Percentiles rank a stretch among this genome's conserved stretches.
Evolutionary conservation across 352 stramenopile species (phyloP).

Genomic region (Globisporangium cystogenes): DNA sequence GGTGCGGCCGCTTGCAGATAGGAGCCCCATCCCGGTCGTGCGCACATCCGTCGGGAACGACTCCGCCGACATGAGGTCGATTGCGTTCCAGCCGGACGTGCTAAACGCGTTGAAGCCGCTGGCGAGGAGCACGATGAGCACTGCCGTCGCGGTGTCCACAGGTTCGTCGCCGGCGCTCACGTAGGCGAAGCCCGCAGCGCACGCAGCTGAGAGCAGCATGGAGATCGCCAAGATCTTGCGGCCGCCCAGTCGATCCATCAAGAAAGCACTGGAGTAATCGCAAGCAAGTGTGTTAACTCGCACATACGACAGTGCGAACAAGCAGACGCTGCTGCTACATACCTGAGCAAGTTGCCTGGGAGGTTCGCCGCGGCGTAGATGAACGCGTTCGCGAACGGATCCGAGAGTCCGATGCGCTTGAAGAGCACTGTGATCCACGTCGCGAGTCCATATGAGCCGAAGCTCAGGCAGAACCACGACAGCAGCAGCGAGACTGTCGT

Average conservation of each 20-base stretch:
- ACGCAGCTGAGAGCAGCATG: slow-evolving; percentile 65
- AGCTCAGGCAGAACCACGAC: slow-evolving; percentile 75
- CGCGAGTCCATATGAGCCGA: slow-evolving; percentile 87
- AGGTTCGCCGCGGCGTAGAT: slow-evolving; percentile 90
- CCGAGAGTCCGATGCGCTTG: slow-evolving; percentile 81
- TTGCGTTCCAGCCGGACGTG: slow-evolving; percentile 89
- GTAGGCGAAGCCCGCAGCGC: slow-evolving; percentile 71
- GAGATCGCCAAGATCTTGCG: slow-evolving; percentile 62
- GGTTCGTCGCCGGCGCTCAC: slow-evolving; percentile 30
- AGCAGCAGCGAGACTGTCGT: slow-evolving; percentile 62
- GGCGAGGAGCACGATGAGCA: slow-evolving; percentile 71
- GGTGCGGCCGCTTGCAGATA: slow-evolving; percentile 73
- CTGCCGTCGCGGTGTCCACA: slow-evolving; percentile 13
- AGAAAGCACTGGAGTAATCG: slow-evolving; percentile 24
- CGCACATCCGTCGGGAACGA: slow-evolving; percentile 88
- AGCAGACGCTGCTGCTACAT: neutral
- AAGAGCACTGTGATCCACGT: slow-evolving; percentile 95
- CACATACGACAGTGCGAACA: neutral
- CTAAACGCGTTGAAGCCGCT: slow-evolving; percentile 91
- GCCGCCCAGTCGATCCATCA: slow-evolving; percentile 69
- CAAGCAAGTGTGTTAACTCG: neutral
- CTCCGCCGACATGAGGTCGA: slow-evolving; percentile 88
- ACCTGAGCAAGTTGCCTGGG: slow-evolving; percentile 87
- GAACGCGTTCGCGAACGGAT: slow-evolving; percentile 90
- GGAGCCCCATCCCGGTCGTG: slow-evolving; percentile 87